Conservation (phyloP, 768 basidiomycete species). For the Suillus cothurnatus region DNA sequence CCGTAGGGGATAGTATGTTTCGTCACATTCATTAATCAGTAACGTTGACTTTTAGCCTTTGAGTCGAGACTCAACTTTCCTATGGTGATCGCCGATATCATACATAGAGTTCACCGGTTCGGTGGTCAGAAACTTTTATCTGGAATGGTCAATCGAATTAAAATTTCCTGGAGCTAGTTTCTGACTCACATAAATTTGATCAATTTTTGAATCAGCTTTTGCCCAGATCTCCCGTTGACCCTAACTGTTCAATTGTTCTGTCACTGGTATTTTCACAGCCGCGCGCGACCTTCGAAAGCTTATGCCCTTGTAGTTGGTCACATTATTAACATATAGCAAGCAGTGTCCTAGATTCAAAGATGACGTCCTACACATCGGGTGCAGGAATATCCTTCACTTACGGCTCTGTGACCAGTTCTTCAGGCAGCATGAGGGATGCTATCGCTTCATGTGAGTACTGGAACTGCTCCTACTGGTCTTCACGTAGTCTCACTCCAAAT, state of each 20-base stretch:
- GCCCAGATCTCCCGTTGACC: background rate
- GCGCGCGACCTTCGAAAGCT: background rate
- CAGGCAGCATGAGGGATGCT: slow-evolving; percentile 51
- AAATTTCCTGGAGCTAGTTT: background rate
- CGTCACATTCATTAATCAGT: no score
- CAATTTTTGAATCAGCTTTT: no score
- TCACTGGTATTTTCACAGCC: background rate
- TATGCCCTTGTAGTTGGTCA: background rate
- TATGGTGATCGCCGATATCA: background rate
- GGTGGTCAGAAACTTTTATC: no score
- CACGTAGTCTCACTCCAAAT: slow-evolving; percentile 9
- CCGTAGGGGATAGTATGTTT: no score
- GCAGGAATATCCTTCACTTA: slow-evolving; percentile 38
- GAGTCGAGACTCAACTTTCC: no score
- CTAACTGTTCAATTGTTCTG: no score
- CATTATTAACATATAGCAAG: background rate
- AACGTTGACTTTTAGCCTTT: no score
- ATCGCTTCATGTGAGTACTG: slow-evolving; percentile 58
- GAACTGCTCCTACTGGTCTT: slow-evolving; percentile 1
- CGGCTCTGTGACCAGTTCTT: slow-evolving; percentile 50
- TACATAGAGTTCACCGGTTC: no score
- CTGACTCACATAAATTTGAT: background rate
- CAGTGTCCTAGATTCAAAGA: slow-evolving; percentile 19
- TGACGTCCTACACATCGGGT: slow-evolving; percentile 49
- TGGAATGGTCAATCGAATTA: background rate